Evolutionary conservation across 1,139 yeast genomes (phyloP).

Genomic region (Pneumocystis sp.): DNA sequence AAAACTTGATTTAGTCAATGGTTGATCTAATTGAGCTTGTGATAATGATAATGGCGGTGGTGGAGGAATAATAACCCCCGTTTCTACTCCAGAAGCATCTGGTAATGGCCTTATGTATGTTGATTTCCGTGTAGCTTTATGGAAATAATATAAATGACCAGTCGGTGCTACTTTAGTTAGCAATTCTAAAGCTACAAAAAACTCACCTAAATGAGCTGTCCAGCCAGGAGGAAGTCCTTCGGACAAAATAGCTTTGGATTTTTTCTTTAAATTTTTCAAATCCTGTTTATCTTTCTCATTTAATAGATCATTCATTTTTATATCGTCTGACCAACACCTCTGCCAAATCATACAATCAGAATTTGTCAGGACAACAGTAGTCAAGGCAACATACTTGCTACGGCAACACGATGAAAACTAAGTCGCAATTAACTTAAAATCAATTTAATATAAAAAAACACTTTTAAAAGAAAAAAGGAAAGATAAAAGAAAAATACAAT

Average conservation of each 20-base stretch:
- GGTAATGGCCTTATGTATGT: slow-evolving; percentile 20
- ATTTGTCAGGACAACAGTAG: no score
- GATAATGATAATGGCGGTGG: background rate
- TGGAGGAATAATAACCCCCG: background rate
- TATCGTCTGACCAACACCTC: background rate
- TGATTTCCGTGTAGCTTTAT: slow-evolving; percentile 20
- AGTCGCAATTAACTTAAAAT: no score
- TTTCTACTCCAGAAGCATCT: background rate
- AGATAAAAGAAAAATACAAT: background rate
- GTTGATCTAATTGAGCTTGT: background rate
- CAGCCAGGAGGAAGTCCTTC: background rate
- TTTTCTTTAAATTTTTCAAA: background rate
- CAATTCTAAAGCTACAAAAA: background rate
- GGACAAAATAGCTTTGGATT: background rate
- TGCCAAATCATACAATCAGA: no score
- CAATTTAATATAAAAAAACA: background rate
- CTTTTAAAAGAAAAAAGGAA: background rate
- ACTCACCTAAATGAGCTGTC: background rate
- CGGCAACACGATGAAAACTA: background rate
- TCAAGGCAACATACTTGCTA: background rate
- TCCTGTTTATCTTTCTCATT: background rate
- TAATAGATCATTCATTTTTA: background rate
- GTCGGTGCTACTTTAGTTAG: slow-evolving; percentile 20
- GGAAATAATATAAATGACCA: slow-evolving; percentile 23
- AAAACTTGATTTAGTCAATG: background rate